These are phyloP conservation scores for Penicillium tannophilum DNA, from an alignment of 495 filamentous ascomycete species.

Conservation along the genomic window DNA sequence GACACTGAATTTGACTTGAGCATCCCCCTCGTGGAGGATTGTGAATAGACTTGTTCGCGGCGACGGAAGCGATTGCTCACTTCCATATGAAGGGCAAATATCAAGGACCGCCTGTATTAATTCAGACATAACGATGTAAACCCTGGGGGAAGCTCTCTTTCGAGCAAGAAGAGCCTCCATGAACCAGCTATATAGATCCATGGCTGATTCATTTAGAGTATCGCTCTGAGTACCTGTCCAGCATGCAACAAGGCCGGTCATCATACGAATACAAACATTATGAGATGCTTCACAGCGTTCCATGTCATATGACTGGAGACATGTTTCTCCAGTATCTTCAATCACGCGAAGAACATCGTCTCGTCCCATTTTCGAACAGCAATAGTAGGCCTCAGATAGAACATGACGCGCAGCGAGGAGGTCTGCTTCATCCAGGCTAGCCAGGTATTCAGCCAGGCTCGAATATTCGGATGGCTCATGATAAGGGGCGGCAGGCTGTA, in stretches of 20 bases:
- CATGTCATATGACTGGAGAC: conserved; percentile 65
- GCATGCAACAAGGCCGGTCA: conserved; percentile 62
- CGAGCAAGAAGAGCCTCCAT: conserved; percentile 63
- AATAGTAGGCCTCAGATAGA: conserved; percentile 49
- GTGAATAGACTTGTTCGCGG: conserved; percentile 73
- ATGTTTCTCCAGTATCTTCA: conserved; percentile 55
- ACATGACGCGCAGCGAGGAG: conserved; percentile 56
- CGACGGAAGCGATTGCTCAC: conserved; percentile 58
- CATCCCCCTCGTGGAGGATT: conserved; percentile 65
- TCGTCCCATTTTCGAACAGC: conserved; percentile 32
- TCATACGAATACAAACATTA: conserved; percentile 66
- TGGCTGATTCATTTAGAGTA: conserved; percentile 61
- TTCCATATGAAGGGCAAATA: conserved; percentile 63
- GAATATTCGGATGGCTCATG: conserved; percentile 36
- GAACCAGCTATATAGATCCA: conserved; percentile 81
- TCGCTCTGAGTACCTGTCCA: conserved; percentile 61
- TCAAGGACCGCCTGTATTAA: conserved; percentile 70
- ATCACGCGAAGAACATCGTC: conserved; percentile 48
- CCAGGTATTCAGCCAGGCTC: conserved; percentile 59
- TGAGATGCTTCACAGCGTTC: conserved; percentile 78
- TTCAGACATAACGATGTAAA: conserved; percentile 65
- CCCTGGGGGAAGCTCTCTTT: conserved; percentile 63
- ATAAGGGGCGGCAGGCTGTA: conserved; percentile 23
- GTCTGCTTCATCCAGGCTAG: conserved; percentile 59
- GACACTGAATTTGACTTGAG: conserved; percentile 75